Evolutionary conservation across 306 rosid species (phyloP), one percentile per base, ranked within the genome.

Genomic region (Glycine tomentella): DNA sequence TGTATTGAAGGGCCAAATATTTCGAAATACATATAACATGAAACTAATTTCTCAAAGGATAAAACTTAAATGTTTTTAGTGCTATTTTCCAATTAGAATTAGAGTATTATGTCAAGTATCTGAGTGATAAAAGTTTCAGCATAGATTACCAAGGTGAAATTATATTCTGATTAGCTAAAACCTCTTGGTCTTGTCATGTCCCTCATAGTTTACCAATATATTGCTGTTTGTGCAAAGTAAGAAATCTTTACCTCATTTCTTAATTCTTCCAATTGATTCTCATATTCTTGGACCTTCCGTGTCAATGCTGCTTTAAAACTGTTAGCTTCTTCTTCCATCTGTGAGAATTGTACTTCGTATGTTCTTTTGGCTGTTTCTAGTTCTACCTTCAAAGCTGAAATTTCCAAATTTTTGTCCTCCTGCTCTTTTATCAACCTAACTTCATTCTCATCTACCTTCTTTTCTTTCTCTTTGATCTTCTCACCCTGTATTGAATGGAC

Each of bases 251-350:
- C 44, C 63, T 74, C 80, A 14, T 51, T 75, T 61, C 70, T 59
- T 33, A 80, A 40, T 62, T 87, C 93, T 78, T 73, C 84, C 76
- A 89, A 66, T 72, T 72, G 89, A 31, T 14, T 31, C 74, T 86
- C 90, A 52, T 90, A 88, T 76, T 90, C 90, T 81, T 89, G 81
- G 56, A 86, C 66, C 76, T 84, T 79, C 4, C 69, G 82, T 84
- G 84, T 87, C 4, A 90, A 50, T 83, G 85, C 82, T 45, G 8
- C 74, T 82, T 75, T 79, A 72, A 84, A 67, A 76, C 72, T 59
- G 59, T 82, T 72, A 11, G 74, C 76, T 82, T 89, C 87, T 62
- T 70, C 82, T 70, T 89, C 89, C 83, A 86, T 80, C 52, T 80
- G 82, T 57, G 75, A 78, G 86, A 83, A 84, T 53, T 72, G 84